Evolutionary conservation across 177 flowering plant species (phyloP).

Genomic region (Vitis hybrid): DNA sequence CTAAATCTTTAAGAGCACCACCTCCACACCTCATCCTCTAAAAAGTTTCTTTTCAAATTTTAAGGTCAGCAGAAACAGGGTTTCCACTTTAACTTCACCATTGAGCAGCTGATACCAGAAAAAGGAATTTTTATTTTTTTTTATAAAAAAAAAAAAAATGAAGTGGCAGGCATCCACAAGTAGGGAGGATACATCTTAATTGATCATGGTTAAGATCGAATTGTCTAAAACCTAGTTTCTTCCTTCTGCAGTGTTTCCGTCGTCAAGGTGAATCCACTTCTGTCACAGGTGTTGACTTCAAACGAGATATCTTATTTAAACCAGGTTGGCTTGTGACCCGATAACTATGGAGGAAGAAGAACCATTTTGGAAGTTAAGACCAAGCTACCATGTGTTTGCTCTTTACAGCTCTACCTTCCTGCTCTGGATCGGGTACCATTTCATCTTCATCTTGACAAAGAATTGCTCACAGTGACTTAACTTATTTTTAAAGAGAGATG

Average conservation of each 20-base stretch:
- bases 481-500: too few relatives aligned
- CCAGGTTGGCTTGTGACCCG: conserved; percentile 79
- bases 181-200: neutral
- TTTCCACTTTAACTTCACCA: neutral
- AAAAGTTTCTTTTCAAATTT: too few relatives aligned
- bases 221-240: neutral
- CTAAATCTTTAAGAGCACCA: too few relatives aligned
- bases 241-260: conserved; percentile 72
- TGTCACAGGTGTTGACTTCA: conserved; percentile 70
- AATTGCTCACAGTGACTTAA: too few relatives aligned
- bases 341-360: conserved; percentile 10
- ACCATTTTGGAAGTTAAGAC: neutral
- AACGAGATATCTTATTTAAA: conserved; percentile 53
- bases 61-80: neutral
- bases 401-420: too few relatives aligned
- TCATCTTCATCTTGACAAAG: too few relatives aligned
- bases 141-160: neutral
- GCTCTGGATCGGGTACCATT: too few relatives aligned
- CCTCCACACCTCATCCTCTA: too few relatives aligned
- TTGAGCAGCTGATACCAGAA: too few relatives aligned
- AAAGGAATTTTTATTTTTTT: too few relatives aligned
- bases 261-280: conserved; percentile 87
- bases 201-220: neutral
- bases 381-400: too few relatives aligned
- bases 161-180: too few relatives aligned